A percentile compares a stretch with the other conserved stretches of the same genome.
Conservation (phyloP, 495 filamentous ascomycete species). For the Lophiotrema nucula region DNA sequence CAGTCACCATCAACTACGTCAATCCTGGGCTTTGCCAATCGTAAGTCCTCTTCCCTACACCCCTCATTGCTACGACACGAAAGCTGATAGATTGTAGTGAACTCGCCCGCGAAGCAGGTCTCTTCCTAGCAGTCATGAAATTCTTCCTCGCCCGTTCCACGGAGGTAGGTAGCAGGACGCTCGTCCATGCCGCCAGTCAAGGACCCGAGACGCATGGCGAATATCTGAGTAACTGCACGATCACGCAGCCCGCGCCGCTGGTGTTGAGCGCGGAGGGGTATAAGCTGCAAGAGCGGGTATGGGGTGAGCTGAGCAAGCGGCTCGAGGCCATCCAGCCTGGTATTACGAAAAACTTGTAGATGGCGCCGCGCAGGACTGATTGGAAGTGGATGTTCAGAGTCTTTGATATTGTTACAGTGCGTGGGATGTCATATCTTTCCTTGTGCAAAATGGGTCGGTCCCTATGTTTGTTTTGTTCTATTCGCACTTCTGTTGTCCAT, state of each 20-base stretch:
- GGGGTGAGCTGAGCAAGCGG: conserved; percentile 35
- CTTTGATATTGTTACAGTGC: no score
- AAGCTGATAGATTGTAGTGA: conserved; percentile 24
- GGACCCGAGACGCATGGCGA: conserved; percentile 42
- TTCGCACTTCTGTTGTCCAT: no score
- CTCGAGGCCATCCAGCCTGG: conserved; percentile 38
- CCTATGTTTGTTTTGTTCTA: no score
- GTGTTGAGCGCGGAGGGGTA: conserved; percentile 29
- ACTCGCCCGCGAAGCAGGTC: conserved; percentile 32
- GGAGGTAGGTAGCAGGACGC: conserved; percentile 45
- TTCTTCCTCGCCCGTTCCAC: conserved; percentile 38
- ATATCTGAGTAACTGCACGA: conserved; percentile 38
- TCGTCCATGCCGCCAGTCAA: conserved; percentile 41
- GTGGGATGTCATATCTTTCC: not conserved
- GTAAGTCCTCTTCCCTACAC: conserved; percentile 7
- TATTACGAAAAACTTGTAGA: conserved; percentile 18
- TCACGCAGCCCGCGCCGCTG: conserved; percentile 21
- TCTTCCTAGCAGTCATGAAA: conserved; percentile 13
- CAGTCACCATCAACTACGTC: conserved; percentile 44
- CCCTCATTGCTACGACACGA: not conserved
- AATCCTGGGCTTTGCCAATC: conserved; percentile 46
- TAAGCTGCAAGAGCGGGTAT: conserved; percentile 34
- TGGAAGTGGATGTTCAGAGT: not conserved
- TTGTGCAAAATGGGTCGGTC: no score
- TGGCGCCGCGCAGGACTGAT: not conserved